phyloP scores from a whole-genome alignment of 495 filamentous ascomycete species.

The Cryomyces antarcticus region DNA sequence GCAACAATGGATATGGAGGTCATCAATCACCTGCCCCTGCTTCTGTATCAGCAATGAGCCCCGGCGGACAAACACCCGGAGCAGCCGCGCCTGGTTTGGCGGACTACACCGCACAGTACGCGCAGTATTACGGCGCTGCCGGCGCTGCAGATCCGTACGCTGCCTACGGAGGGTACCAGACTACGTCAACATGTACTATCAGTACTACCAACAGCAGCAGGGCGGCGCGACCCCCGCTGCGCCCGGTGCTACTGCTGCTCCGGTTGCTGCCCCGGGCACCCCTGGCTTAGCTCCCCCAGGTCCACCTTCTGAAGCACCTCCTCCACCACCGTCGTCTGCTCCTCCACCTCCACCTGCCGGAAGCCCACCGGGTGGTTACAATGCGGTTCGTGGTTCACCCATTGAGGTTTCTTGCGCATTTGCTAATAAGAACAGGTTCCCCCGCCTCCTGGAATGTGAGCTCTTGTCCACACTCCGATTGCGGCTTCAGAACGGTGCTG shows the following conservation, averaged over 20 bases:
- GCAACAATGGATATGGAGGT: slow-evolving; percentile 1
- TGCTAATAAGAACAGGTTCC: slow-evolving; percentile 9
- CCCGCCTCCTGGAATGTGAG: slow-evolving; percentile 16
- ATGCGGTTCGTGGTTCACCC: slow-evolving; percentile 19
- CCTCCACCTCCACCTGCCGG: slow-evolving; percentile 46
- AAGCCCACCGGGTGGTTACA: slow-evolving; percentile 40
- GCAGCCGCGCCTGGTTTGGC: slow-evolving; percentile 6
- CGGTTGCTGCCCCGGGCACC: slow-evolving; percentile 22
- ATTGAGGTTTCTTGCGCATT: not conserved
- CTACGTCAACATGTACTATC: slow-evolving; percentile 44
- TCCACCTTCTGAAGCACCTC: slow-evolving; percentile 37
- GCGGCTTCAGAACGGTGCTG: no score
- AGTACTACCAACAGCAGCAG: slow-evolving; percentile 44
- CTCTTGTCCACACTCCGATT: not conserved
- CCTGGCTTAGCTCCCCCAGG: slow-evolving; percentile 25
- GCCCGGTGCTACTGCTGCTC: slow-evolving; percentile 22
- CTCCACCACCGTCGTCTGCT: slow-evolving; percentile 38
- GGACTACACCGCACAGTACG: slow-evolving; percentile 36
- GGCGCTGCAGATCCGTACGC: slow-evolving; percentile 65
- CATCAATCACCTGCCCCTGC: slow-evolving; percentile 10
- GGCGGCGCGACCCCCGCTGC: slow-evolving; percentile 16
- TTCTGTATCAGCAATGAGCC: slow-evolving; percentile 15
- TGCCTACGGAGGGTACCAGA: slow-evolving; percentile 60
- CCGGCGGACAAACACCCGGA: slow-evolving; percentile 8
- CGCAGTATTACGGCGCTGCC: slow-evolving; percentile 71